Percentiles rank a stretch among this genome's conserved stretches.
phyloP scores from a whole-genome alignment of 169 alveolate genomes.

The Amoebophrya sp. region DNA sequence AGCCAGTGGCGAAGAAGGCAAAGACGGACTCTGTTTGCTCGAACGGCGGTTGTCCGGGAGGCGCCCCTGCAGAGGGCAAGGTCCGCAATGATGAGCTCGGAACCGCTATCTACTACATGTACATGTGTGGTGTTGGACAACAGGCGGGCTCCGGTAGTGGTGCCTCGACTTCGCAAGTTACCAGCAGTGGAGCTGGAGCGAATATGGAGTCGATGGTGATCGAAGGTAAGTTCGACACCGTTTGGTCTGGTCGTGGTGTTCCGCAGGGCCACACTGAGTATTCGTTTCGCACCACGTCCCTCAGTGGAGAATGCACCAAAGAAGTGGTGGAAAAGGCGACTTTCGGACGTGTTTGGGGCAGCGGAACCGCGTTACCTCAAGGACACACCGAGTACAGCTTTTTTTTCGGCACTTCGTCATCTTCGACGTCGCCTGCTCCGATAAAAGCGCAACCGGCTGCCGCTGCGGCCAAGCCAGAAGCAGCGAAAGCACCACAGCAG shows the following conservation, averaged over 20 bases:
- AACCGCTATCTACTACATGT: neutral
- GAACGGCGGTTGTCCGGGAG: neutral
- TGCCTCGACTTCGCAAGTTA: too few relatives aligned
- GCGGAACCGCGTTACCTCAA: neutral
- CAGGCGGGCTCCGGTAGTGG: too few relatives aligned
- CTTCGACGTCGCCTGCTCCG: neutral
- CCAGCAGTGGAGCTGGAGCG: too few relatives aligned
- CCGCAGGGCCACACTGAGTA: slow-evolving; percentile 4
- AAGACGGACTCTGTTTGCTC: neutral
- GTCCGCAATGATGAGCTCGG: slow-evolving; percentile 1
- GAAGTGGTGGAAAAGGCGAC: neutral
- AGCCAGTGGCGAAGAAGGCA: neutral
- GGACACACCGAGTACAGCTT: neutral
- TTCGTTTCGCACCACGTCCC: neutral
- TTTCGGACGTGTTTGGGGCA: neutral
- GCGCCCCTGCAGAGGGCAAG: neutral
- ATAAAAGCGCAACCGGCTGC: neutral
- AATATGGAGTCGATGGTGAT: too few relatives aligned
- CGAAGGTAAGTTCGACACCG: neutral
- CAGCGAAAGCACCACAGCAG: neutral
- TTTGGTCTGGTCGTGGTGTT: neutral
- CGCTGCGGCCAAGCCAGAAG: neutral
- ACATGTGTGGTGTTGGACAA: too few relatives aligned
- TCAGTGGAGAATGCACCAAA: neutral
- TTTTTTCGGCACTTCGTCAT: neutral